Base-by-base conservation (phyloP, 495 filamentous ascomycete genomes). In the Penicillium macrosclerotiorum region DNA sequence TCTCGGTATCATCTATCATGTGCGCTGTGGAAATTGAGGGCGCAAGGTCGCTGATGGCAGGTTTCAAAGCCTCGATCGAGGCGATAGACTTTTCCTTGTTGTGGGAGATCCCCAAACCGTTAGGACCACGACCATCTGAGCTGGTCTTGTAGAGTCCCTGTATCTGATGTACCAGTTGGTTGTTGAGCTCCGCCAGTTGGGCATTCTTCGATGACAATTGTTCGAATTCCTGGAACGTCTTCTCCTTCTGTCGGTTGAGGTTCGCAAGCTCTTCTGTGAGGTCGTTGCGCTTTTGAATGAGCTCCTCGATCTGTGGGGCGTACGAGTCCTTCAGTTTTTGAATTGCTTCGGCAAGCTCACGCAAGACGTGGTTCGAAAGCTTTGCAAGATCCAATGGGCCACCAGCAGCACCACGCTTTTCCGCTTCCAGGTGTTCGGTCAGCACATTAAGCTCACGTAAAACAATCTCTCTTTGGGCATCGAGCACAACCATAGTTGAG, bases 391-490 rank as follows among this genome's bases (percentile, higher is more conserved):
- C 85, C 44, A 90, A 69, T 9, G 86, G 81, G 43, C 84, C 75
- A 55, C 81, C 83, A 13, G 42, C 53, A 31, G 64, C 72, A 50
- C 71, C 78, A 14, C 82, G 77, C 64, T 86, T 89, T 37, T 74
- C 88, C 62, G 75, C 74, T 50, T 81, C 79, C 9, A 88, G 71
- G 45, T 85, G 80, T 17, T 93, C 88, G 5, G 90, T 89, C 49
- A 97, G 79, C 9, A 90, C 83, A 47, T 91, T 86, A 17, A 99
- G 76, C 60, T 99, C 91, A 16, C 89, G 84, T 44, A 99, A 81
- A 58, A 96, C 90, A 53, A 96, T 90, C 64, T 99, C 94, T 19
- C 90, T 86, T 67, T 95, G 88, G 1, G 90, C 89, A 63, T 97
- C 92, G 16, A 99, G 74, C 8, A 91, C 86, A n/a, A 93, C 91